Evolutionary conservation across 768 basidiomycete genomes (phyloP).

Genomic region (Suillus ampliporus): DNA sequence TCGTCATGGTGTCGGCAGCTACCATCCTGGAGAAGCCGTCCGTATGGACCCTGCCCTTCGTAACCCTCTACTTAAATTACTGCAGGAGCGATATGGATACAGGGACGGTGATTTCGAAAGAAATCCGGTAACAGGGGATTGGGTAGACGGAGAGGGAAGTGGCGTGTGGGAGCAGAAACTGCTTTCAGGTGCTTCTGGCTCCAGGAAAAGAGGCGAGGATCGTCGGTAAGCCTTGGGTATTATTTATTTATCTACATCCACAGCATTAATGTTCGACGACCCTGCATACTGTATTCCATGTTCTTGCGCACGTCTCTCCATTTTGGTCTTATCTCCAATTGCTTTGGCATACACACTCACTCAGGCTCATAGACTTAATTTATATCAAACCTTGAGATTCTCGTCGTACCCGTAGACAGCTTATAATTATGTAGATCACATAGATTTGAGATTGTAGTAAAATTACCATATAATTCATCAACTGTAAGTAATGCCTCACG

Average conservation of each 20-base stretch:
- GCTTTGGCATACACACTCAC: neutral
- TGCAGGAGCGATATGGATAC: constrained; percentile 77
- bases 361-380: neutral
- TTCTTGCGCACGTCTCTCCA: neutral
- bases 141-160: constrained; percentile 72
- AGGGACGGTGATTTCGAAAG: constrained; percentile 88
- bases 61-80: constrained; percentile 75
- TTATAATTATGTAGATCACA: constrained; percentile 2
- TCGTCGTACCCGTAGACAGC: neutral
- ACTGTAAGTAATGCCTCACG: neutral
- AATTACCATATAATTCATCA: neutral
- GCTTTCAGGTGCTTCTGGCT: constrained; percentile 41
- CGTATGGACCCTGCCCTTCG: constrained; percentile 89
- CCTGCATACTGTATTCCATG: constrained; percentile 10
- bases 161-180: constrained; percentile 66
- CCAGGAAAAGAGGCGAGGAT: constrained; percentile 45
- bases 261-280: neutral
- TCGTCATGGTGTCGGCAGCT: constrained; percentile 80
- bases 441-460: neutral
- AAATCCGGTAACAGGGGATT: constrained; percentile 64
- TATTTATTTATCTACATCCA: constrained; percentile 1
- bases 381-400: neutral
- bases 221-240: constrained; percentile 35
- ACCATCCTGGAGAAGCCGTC: constrained; percentile 82
- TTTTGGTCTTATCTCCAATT: neutral